Percentiles rank a stretch among this genome's conserved stretches.
These are phyloP conservation scores for Cunninghamia lanceolata DNA, from an alignment of 75 land plant species.

Conservation along the genomic window DNA sequence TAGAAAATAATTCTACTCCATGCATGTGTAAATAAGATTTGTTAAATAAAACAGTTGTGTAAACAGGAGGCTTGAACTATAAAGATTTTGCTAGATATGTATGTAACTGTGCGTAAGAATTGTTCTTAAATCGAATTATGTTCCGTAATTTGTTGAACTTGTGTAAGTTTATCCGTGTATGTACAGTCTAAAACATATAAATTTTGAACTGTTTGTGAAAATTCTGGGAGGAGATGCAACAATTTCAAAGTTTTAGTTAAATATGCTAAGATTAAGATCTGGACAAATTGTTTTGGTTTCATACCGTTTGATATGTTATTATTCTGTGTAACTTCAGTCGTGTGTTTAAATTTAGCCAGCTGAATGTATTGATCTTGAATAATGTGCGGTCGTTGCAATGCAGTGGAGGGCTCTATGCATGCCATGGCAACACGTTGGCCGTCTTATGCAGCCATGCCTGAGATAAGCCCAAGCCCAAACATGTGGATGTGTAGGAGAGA, in stretches of 20 bases:
- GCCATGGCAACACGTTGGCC: neutral
- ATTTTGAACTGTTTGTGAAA: neutral
- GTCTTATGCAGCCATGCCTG: neutral
- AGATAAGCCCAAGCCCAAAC: neutral
- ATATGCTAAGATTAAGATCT: no score
- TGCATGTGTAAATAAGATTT: no score
- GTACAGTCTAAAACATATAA: neutral
- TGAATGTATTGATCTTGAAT: neutral
- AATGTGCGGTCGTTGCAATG: neutral
- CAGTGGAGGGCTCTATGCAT: neutral
- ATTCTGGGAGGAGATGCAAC: neutral
- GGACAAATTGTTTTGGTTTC: neutral
- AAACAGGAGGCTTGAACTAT: no score
- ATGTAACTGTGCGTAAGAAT: neutral
- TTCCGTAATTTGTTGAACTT: no score
- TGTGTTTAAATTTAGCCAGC: neutral
- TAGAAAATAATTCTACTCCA: no score
- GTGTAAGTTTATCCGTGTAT: no score
- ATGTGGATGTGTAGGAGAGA: slow-evolving; percentile 7
- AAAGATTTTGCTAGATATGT: neutral
- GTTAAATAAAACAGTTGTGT: neutral
- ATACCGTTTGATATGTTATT: neutral
- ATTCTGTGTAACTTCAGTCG: neutral
- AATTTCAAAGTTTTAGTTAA: neutral
- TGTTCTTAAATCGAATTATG: no score